Evolutionary conservation across 257 asterid species (phyloP).

Genomic region (Przewalskia tangutica): DNA sequence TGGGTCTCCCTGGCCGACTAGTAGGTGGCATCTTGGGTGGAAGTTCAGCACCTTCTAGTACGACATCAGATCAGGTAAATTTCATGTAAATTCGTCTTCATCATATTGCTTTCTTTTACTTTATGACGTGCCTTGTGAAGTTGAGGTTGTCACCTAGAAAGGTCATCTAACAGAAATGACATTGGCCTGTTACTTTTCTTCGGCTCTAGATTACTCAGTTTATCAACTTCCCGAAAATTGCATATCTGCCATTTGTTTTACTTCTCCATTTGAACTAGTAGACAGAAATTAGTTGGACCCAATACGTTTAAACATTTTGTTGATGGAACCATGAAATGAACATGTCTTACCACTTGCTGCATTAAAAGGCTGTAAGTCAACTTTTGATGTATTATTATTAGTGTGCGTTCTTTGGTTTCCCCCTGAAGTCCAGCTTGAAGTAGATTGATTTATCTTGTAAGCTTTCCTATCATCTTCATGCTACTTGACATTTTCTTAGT

Average conservation of each 20-base stretch:
- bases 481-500: background rate
- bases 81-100: background rate
- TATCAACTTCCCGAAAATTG: background rate
- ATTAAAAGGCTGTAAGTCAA: background rate
- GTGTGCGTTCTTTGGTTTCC: background rate
- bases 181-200: background rate
- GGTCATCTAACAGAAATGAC: background rate
- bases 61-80: conserved; percentile 70
- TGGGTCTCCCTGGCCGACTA: conserved; percentile 88
- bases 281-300: background rate
- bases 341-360: background rate
- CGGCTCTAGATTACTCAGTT: background rate
- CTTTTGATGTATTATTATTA: background rate
- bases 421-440: background rate
- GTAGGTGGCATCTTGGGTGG: conserved; percentile 90
- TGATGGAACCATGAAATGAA: background rate
- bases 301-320: background rate
- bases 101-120: background rate
- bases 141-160: background rate
- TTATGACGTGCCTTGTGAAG: background rate
- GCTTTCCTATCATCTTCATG: background rate
- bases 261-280: background rate
- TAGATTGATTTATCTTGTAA: background rate
- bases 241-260: background rate
- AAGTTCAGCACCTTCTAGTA: conserved; percentile 37